phyloP scores from a whole-genome alignment of 163 green algal species.

The Scenedesmus sp. region DNA sequence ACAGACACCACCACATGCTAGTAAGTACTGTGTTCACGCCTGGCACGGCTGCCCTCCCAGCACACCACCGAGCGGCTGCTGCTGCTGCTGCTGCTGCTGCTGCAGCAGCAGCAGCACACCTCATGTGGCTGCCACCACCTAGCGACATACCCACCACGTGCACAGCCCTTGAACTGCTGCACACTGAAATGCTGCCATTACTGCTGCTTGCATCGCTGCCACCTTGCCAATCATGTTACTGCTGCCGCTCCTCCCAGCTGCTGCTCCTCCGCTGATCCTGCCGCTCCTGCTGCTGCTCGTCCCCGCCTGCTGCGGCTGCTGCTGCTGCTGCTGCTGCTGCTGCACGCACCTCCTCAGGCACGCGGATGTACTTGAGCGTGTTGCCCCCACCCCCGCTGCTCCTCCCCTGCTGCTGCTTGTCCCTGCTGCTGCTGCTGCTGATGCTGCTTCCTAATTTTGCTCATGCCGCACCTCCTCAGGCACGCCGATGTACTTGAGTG shows the following conservation, averaged over 20 bases:
- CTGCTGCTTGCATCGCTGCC: not conserved
- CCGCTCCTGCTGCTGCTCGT: not conserved
- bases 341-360: not conserved
- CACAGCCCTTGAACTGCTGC: not conserved
- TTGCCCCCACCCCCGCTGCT: not conserved
- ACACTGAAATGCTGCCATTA: too few relatives aligned
- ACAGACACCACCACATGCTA: not conserved
- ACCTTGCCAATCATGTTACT: not conserved
- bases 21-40: not conserved
- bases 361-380: not conserved
- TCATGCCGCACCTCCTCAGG: not conserved
- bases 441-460: not conserved
- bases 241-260: not conserved
- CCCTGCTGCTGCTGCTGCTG: not conserved
- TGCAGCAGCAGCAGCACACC: not conserved
- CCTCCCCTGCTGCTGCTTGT: not conserved
- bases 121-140: not conserved
- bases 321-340: too few relatives aligned
- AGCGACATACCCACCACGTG: too few relatives aligned
- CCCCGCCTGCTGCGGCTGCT: not conserved
- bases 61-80: not conserved
- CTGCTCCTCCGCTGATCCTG: not conserved
- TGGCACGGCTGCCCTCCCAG: not conserved
- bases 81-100: not conserved
- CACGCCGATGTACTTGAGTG: not conserved